Evolutionary conservation across 2,329 filamentous ascomycete genomes (phyloP).

Genomic region (Fulvia fulva): DNA sequence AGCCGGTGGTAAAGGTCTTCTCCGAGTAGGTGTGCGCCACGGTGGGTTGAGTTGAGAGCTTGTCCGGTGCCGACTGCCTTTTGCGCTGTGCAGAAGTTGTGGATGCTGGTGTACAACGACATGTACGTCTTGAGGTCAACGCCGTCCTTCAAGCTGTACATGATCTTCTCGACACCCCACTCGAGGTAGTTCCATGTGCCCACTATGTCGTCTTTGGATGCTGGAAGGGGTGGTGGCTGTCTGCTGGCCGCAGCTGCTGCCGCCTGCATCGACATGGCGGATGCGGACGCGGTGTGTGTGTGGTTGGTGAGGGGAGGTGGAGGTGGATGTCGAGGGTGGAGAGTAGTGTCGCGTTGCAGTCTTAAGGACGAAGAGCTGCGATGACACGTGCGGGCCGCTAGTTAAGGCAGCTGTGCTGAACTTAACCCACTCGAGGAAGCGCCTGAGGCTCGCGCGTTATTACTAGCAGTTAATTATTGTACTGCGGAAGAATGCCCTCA

Average conservation of each 20-base stretch:
- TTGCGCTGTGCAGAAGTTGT: slow-evolving; percentile 98
- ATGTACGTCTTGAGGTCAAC: slow-evolving; percentile 97
- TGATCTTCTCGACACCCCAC: slow-evolving; percentile 83
- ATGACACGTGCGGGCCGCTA: slow-evolving; percentile 5
- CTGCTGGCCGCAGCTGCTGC: slow-evolving; percentile 11
- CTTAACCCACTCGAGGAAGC: background rate
- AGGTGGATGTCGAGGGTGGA: slow-evolving; percentile 1
- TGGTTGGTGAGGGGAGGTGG: slow-evolving; percentile 4
- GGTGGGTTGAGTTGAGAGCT: slow-evolving; percentile 52
- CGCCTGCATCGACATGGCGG: slow-evolving; percentile 28
- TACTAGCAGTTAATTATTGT: background rate
- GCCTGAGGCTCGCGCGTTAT: background rate
- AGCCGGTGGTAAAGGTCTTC: slow-evolving; percentile 94
- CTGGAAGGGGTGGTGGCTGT: slow-evolving; percentile 31
- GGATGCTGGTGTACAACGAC: slow-evolving; percentile 94
- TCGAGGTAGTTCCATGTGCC: slow-evolving; percentile 77
- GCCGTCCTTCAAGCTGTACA: slow-evolving; percentile 85
- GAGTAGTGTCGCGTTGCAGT: slow-evolving; percentile 2
- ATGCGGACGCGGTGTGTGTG: slow-evolving; percentile 1
- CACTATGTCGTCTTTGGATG: slow-evolving; percentile 37
- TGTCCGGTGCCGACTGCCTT: slow-evolving; percentile 65
- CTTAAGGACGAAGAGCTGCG: slow-evolving; percentile 1
- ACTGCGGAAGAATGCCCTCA: background rate
- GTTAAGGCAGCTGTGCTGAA: background rate
- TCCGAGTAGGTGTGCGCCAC: slow-evolving; percentile 86